These are phyloP conservation scores for Suhomyces maxii DNA, from an alignment of 1,139 yeast genomes.

Conservation along the genomic window DNA sequence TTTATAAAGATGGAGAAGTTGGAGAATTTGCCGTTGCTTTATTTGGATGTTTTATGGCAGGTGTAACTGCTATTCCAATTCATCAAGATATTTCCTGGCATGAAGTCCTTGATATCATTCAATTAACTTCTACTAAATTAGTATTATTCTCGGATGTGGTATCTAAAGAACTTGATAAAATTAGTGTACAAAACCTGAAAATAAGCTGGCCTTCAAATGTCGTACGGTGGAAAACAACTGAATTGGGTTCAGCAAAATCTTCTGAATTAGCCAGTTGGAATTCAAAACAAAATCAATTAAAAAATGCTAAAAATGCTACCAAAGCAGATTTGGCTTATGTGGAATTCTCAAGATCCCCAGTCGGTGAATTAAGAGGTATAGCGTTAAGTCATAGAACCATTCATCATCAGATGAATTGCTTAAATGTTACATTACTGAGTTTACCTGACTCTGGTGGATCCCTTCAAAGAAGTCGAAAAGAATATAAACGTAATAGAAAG, in stretches of 20 bases:
- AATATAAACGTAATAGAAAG: slow-evolving; percentile 28
- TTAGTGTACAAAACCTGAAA: slow-evolving; percentile 38
- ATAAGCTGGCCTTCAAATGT: slow-evolving; percentile 46
- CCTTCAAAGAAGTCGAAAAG: slow-evolving; percentile 33
- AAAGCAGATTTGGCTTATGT: slow-evolving; percentile 78
- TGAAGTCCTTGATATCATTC: slow-evolving; percentile 72
- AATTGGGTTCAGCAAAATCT: slow-evolving; percentile 68
- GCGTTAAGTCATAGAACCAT: slow-evolving; percentile 88
- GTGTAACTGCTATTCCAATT: slow-evolving; percentile 92
- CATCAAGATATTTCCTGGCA: slow-evolving; percentile 67
- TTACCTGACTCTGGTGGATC: slow-evolving; percentile 51
- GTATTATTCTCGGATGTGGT: slow-evolving; percentile 81
- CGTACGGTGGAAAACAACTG: slow-evolving; percentile 84
- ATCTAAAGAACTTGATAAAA: slow-evolving; percentile 65
- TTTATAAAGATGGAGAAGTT: slow-evolving; percentile 83
- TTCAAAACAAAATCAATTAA: slow-evolving; percentile 42
- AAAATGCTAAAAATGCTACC: slow-evolving; percentile 6
- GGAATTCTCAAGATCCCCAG: slow-evolving; percentile 87
- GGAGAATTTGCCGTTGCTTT: slow-evolving; percentile 84
- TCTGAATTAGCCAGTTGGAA: slow-evolving; percentile 37
- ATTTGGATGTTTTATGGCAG: slow-evolving; percentile 90
- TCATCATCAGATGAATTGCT: slow-evolving; percentile 80
- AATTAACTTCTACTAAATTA: slow-evolving; percentile 72
- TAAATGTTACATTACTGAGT: slow-evolving; percentile 67
- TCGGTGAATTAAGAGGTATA: slow-evolving; percentile 91